Conservation (phyloP, 352 stramenopile genomes). For the Globisporangium sylvaticum region DNA sequence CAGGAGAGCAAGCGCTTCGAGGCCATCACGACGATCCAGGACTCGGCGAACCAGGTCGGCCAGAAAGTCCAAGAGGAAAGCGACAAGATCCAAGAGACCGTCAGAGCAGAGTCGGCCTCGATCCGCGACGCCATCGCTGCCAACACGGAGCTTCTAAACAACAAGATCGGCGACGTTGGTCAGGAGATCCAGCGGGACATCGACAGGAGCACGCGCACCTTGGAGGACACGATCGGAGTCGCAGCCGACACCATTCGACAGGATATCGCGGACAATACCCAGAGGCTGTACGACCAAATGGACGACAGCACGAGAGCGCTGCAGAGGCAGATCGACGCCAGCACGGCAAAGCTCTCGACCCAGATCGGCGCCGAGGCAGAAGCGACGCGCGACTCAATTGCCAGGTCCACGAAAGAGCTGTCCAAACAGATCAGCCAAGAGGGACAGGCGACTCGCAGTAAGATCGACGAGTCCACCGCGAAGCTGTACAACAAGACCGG, state of each 20-base stretch:
- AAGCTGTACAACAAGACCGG: constrained; percentile 14
- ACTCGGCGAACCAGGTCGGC: constrained; percentile 16
- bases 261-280: constrained; percentile 2
- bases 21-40: constrained; percentile 17
- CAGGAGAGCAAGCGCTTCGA: constrained; percentile 20
- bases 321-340: neutral
- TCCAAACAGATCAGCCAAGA: constrained; percentile 12
- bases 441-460: neutral
- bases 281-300: neutral
- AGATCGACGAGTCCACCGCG: constrained; percentile 10
- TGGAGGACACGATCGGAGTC: neutral
- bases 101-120: neutral
- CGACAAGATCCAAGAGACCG: constrained; percentile 7
- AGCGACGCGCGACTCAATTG: constrained; percentile 3
- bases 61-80: constrained; percentile 15
- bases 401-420: neutral
- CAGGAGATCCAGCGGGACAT: neutral
- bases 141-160: neutral
- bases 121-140: neutral
- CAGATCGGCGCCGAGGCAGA: constrained; percentile 7
- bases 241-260: neutral
- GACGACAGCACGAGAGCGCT: neutral
- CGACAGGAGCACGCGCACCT: neutral
- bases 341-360: neutral
- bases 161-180: neutral